Percentiles rank a stretch among this genome's conserved stretches.
phyloP scores from a whole-genome alignment of 768 basidiomycete genomes.

The Dictyophora rubrovolvata region DNA sequence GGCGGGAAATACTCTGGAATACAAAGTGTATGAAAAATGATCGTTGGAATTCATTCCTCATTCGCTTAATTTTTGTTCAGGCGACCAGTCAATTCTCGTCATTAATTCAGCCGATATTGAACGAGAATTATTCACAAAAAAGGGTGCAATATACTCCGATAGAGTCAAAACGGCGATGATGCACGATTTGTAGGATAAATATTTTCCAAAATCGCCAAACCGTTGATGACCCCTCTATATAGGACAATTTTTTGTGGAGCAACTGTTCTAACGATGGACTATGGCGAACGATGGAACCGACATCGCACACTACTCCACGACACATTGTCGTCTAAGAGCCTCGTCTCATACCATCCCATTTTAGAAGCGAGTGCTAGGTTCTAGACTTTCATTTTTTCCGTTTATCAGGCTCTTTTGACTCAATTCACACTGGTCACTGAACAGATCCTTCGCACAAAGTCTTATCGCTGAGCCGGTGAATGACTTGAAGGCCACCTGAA shows the following conservation, averaged over 20 bases:
- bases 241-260: conserved; percentile 3
- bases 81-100: conserved; percentile 40
- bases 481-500: conserved; percentile 19
- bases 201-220: not conserved
- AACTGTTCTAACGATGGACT: conserved; percentile 33
- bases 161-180: conserved; percentile 34
- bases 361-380: conserved; percentile 1
- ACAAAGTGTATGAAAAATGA: no score
- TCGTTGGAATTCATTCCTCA: no score
- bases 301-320: conserved; percentile 31
- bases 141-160: conserved; percentile 36
- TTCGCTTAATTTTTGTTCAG: conserved; percentile 15
- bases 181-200: conserved; percentile 26
- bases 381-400: not conserved
- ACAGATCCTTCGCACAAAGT: no score
- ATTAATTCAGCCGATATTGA: conserved; percentile 33
- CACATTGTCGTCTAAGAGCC: conserved; percentile 25
- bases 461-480: conserved; percentile 16
- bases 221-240: not conserved
- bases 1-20: no score
- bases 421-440: conserved; percentile 4
- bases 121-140: conserved; percentile 35
- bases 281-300: conserved; percentile 25
- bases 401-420: conserved; percentile 13
- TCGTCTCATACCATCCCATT: conserved; percentile 21